Conservation (phyloP, 2,329 filamentous ascomycete genomes). For the Exophiala mesophila region DNA sequence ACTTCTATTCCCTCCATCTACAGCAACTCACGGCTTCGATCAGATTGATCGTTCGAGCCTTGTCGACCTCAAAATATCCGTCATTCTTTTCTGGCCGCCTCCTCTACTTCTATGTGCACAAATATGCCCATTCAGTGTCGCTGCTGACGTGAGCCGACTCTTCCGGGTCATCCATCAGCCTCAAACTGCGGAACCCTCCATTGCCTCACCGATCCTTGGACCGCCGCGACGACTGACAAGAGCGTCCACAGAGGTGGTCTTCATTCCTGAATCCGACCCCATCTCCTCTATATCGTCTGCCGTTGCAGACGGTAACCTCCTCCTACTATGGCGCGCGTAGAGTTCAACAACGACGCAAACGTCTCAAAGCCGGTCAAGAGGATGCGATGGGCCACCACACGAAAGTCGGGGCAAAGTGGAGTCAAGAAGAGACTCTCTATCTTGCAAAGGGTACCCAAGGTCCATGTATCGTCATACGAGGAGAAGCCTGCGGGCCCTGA, state of each 20-base stretch:
- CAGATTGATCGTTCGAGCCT: too few relatives aligned
- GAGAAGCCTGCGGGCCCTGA: constrained; percentile 37
- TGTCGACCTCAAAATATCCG: too few relatives aligned
- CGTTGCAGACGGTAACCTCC: too few relatives aligned
- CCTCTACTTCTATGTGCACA: not conserved
- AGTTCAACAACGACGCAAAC: constrained; percentile 36
- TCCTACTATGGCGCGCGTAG: constrained; percentile 22
- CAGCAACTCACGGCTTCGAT: not conserved
- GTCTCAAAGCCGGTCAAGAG: constrained; percentile 64
- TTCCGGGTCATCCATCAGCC: constrained; percentile 18
- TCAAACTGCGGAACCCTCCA: constrained; percentile 6
- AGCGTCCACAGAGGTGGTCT: not conserved
- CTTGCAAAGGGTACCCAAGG: constrained; percentile 67
- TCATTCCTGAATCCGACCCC: too few relatives aligned
- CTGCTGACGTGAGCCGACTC: constrained; percentile 25
- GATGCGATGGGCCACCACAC: constrained; percentile 94
- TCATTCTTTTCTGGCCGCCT: not conserved
- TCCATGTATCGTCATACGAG: constrained; percentile 54
- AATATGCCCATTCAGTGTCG: constrained; percentile 15
- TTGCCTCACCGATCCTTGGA: constrained; percentile 6
- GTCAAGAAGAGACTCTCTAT: constrained; percentile 76
- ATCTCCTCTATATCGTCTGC: not conserved
- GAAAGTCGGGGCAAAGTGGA: constrained; percentile 69
- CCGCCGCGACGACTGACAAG: constrained; percentile 3
- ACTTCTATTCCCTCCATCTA: not conserved